These are phyloP conservation scores for Pythium apleroticum DNA, from an alignment of 352 stramenopile genomes.

Conservation along the genomic window DNA sequence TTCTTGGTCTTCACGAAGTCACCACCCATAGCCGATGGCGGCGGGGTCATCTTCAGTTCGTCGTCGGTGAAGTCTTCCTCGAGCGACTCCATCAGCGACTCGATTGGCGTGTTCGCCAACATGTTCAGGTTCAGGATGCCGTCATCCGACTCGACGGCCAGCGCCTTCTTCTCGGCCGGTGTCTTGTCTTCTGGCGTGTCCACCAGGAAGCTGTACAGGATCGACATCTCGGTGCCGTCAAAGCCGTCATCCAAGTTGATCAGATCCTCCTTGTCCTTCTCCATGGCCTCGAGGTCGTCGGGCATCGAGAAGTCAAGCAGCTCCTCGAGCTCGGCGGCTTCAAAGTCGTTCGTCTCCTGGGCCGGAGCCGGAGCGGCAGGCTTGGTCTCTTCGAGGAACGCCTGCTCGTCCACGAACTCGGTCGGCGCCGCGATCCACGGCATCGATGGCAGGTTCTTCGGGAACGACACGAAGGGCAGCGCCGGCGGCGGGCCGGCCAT, in stretches of 20 bases:
- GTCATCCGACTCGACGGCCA: constrained; percentile 52
- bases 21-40: constrained; percentile 16
- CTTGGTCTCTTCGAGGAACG: constrained; percentile 44
- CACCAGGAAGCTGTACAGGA: constrained; percentile 85
- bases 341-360: constrained; percentile 42
- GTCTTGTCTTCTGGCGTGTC: constrained; percentile 70
- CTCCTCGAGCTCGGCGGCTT: constrained; percentile 70
- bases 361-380: constrained; percentile 11
- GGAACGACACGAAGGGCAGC: constrained; percentile 72
- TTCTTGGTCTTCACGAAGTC: constrained; percentile 14
- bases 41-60: constrained; percentile 63
- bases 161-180: constrained; percentile 37
- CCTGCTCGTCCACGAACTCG: constrained; percentile 46
- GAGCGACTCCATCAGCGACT: constrained; percentile 72
- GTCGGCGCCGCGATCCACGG: constrained; percentile 36
- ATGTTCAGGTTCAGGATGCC: constrained; percentile 82
- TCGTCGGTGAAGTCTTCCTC: constrained; percentile 71
- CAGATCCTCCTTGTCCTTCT: constrained; percentile 76
- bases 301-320: constrained; percentile 77
- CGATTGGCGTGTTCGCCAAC: constrained; percentile 56
- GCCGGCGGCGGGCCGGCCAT: constrained; percentile 58
- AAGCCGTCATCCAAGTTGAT: constrained; percentile 82
- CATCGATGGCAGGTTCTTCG: constrained; percentile 61
- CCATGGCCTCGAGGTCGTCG: constrained; percentile 43
- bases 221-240: constrained; percentile 84